Conservation (phyloP, 768 basidiomycete species). For the Russula foetens region DNA sequence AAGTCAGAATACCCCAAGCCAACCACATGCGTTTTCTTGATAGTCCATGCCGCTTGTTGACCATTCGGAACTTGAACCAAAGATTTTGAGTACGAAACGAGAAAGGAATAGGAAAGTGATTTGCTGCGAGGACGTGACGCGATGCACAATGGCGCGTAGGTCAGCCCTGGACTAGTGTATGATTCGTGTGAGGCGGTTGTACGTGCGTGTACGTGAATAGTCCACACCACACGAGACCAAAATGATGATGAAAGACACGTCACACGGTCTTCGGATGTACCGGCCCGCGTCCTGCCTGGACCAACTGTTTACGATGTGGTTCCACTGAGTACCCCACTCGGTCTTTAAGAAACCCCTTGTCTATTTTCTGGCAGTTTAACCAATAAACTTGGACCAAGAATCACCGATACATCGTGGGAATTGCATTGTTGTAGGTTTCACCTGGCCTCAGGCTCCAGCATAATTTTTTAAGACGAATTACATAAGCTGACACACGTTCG, state of each 20-base stretch:
- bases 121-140: neutral
- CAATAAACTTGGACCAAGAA: no score
- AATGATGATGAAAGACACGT: slow-evolving; percentile 3
- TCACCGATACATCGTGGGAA: neutral
- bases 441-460: neutral
- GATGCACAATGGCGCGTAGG: neutral
- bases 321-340: neutral
- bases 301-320: neutral
- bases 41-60: slow-evolving; percentile 3
- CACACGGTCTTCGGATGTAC: neutral
- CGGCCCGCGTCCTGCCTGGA: slow-evolving; percentile 21
- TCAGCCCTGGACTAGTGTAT: neutral
- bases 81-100: neutral
- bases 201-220: no score
- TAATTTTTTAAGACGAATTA: neutral
- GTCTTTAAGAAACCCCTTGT: no score
- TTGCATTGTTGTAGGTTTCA: no score
- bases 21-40: slow-evolving; percentile 26
- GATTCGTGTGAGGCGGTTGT: neutral
- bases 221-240: neutral
- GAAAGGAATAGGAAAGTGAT: neutral
- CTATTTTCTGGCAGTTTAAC: no score
- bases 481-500: neutral
- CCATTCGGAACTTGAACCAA: neutral
- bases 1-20: slow-evolving; percentile 26